Evolutionary conservation across 2,329 filamentous ascomycete species (phyloP), one percentile per base, ranked within the genome.

Genomic region (Botryosphaeria dothidea): DNA sequence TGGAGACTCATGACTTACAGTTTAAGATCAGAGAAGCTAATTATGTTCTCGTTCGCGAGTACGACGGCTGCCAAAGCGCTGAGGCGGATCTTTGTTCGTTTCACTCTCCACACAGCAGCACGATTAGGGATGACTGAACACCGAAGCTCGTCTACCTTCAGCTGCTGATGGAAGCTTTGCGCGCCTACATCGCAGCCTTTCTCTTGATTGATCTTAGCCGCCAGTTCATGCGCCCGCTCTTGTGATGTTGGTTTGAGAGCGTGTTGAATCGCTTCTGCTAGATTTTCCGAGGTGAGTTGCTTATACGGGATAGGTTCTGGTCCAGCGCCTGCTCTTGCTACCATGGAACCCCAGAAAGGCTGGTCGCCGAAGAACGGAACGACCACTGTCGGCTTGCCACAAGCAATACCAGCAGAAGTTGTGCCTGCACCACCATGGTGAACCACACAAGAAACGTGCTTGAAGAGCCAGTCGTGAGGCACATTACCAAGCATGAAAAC

Each of bases 391-490:
- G 92, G 92, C 62, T 88, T 88, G 25, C 92, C 92, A 1, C 88
- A 86, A 19, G 90, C 86, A 67, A 96, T 91, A n/a, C 92, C 92
- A 0, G 92, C 91, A 1, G 92, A 92, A 1, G 92, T 96, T 2
- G 92, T 97, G 19, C 92, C 92, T 8, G 92, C 92, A 65, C 93
- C 92, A 23, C 92, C 93, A 68, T 96, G 92, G 72, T 96, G 93
- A 4, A 95, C 90, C 1, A 96, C 92, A 48, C 88, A 89, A 0
- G 91, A 90, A 0, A 96, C 92, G 41, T 85, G 88, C 68, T 92
- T 84, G 76, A 96, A 96, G 0, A 96, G 79, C 92, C 92, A 96
- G 77, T 96, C 93, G 68, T 96, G 93, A 1, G 92, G 92, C 49
- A 89, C 88, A 71, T 94, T 95, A 11, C 91, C 92, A 41, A 96